phyloP scores from a whole-genome alignment of 768 basidiomycete species.

The Leucocoprinus sp. region DNA sequence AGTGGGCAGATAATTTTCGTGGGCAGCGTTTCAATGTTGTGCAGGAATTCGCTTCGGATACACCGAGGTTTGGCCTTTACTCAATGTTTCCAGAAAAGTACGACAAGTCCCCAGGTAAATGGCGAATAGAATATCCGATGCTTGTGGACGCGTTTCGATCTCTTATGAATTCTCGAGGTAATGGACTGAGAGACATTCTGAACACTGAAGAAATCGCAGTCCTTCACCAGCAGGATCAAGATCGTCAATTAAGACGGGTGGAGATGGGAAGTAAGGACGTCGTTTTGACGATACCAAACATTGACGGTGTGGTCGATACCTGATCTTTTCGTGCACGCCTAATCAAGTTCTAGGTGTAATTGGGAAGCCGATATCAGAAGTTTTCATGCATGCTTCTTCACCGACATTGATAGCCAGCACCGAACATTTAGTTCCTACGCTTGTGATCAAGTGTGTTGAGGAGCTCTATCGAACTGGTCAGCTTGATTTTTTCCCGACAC shows the following conservation, averaged over 20 bases:
- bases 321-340: background rate
- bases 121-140: background rate
- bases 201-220: background rate
- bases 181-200: background rate
- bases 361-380: background rate
- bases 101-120: background rate
- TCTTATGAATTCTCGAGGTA: background rate
- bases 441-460: slow-evolving; percentile 33
- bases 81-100: background rate
- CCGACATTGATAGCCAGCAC: slow-evolving; percentile 14
- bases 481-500: background rate
- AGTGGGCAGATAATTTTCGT: slow-evolving; percentile 20
- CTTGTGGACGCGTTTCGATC: background rate
- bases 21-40: slow-evolving; percentile 15
- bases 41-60: slow-evolving; percentile 1
- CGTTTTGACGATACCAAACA: background rate
- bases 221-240: background rate
- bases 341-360: background rate
- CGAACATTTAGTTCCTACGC: slow-evolving; percentile 30
- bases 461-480: slow-evolving; percentile 34
- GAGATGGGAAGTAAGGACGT: background rate
- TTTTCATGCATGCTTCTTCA: slow-evolving; percentile 1
- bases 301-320: background rate
- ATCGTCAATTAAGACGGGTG: background rate
- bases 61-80: slow-evolving; percentile 1